Percentiles rank a stretch among this genome's conserved stretches.
These are phyloP conservation scores for Lignosus rhinocerotis DNA, from an alignment of 1,284 basidiomycete genomes.

Conservation along the genomic window DNA sequence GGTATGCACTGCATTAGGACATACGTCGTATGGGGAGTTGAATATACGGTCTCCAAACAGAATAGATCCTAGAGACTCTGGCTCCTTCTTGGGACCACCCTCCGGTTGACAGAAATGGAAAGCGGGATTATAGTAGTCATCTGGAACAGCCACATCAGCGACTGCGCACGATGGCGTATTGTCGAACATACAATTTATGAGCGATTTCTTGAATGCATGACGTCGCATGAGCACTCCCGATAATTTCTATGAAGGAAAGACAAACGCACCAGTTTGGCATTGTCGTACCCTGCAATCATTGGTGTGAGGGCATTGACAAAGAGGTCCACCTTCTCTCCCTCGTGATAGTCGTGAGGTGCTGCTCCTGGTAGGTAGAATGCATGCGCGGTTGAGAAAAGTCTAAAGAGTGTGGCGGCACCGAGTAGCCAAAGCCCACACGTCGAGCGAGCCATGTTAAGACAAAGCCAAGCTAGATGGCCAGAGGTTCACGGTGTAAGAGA, in stretches of 20 bases:
- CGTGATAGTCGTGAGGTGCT: conserved; percentile 77
- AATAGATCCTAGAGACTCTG: conserved; percentile 90
- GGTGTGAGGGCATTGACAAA: conserved; percentile 88
- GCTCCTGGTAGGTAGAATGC: conserved; percentile 77
- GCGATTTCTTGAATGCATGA: conserved; percentile 60
- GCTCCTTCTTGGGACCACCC: conserved; percentile 75
- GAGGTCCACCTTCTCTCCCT: conserved; percentile 73
- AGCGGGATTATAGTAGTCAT: conserved; percentile 86
- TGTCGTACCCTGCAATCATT: conserved; percentile 68
- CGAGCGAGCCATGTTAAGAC: conserved; percentile 7
- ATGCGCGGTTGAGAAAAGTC: conserved; percentile 29
- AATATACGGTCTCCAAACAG: conserved; percentile 97
- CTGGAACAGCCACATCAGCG: conserved; percentile 35
- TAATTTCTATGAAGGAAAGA: neutral
- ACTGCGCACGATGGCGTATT: neutral
- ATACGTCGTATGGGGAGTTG: conserved; percentile 83
- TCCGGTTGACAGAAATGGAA: conserved; percentile 89
- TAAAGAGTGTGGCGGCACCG: conserved; percentile 23
- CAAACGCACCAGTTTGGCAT: conserved; percentile 73
- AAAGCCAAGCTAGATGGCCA: neutral
- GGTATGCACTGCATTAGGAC: conserved; percentile 28
- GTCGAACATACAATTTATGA: conserved; percentile 68
- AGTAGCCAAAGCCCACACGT: conserved; percentile 18
- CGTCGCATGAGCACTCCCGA: neutral
- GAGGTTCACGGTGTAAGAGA: neutral